A percentile compares a stretch with the other conserved stretches of the same genome.
Evolutionary conservation across 805 yeast species (phyloP).

Genomic region (Wickerhamiella dianesei): DNA sequence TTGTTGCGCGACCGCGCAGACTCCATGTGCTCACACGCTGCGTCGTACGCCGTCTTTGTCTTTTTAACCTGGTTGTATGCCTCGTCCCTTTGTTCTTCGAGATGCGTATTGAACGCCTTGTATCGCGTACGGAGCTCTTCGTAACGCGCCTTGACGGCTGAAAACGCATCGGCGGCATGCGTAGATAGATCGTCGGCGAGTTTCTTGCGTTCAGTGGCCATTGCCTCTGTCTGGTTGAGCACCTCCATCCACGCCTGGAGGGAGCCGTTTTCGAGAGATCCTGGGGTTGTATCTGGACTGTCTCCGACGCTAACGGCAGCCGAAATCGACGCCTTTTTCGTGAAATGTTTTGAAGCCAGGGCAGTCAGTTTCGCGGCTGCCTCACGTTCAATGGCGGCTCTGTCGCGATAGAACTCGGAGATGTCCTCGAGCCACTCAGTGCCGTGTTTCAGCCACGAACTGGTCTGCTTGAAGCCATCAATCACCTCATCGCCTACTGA

Average conservation of each 20-base stretch:
- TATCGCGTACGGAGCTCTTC: slow-evolving; percentile 43
- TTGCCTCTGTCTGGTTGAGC: slow-evolving; percentile 65
- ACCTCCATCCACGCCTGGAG: slow-evolving; percentile 85
- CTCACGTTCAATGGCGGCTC: slow-evolving; percentile 72
- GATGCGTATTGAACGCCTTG: slow-evolving; percentile 44
- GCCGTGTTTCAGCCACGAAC: slow-evolving; percentile 61
- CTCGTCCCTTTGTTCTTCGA: slow-evolving; percentile 34
- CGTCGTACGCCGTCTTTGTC: slow-evolving; percentile 67
- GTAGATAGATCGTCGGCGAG: slow-evolving; percentile 47
- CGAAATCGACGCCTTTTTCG: slow-evolving; percentile 57
- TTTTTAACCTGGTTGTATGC: slow-evolving; percentile 45
- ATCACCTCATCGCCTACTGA: slow-evolving; percentile 23
- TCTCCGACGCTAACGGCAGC: slow-evolving; percentile 77
- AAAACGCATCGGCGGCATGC: slow-evolving; percentile 49
- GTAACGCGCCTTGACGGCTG: slow-evolving; percentile 39
- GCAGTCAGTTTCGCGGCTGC: slow-evolving; percentile 55
- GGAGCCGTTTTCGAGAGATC: slow-evolving; percentile 79
- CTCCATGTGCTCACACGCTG: slow-evolving; percentile 69
- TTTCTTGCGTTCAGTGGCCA: slow-evolving; percentile 51
- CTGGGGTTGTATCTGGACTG: slow-evolving; percentile 82
- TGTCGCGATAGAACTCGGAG: slow-evolving; percentile 69
- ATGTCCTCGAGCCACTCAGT: slow-evolving; percentile 64
- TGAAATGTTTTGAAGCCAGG: slow-evolving; percentile 55
- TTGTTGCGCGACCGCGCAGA: slow-evolving; percentile 60
- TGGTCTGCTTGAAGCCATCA: slow-evolving; percentile 67